phyloP scores from a whole-genome alignment of 2,329 filamentous ascomycete genomes.

The Penicillium sclerotigenum region DNA sequence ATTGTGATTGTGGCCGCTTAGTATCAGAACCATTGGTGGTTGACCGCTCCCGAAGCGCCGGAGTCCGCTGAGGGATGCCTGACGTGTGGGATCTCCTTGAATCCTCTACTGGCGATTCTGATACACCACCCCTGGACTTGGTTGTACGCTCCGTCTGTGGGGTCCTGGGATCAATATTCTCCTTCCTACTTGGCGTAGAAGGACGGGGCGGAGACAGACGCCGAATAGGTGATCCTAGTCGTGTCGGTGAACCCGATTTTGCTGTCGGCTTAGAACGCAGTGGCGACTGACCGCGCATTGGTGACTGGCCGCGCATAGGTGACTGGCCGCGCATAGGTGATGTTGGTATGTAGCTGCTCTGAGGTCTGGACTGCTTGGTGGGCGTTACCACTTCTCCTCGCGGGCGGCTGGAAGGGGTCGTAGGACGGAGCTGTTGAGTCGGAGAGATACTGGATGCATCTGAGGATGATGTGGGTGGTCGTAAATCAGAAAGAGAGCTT shows the following conservation, averaged over 20 bases:
- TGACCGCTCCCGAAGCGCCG: slow-evolving; percentile 36
- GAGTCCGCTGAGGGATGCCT: slow-evolving; percentile 47
- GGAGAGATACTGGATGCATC: slow-evolving; percentile 46
- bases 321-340: slow-evolving; percentile 28
- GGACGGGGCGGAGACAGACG: slow-evolving; percentile 33
- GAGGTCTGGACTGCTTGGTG: slow-evolving; percentile 29
- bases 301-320: slow-evolving; percentile 20
- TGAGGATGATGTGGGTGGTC: slow-evolving; percentile 60
- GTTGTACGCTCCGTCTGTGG: slow-evolving; percentile 32
- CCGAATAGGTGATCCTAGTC: slow-evolving; percentile 31
- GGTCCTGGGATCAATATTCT: slow-evolving; percentile 39
- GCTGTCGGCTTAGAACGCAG: slow-evolving; percentile 31
- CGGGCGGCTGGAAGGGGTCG: slow-evolving; percentile 32
- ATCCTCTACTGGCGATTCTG: slow-evolving; percentile 37
- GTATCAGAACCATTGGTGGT: slow-evolving; percentile 32
- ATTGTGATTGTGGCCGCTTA: slow-evolving; percentile 34
- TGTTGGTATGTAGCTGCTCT: slow-evolving; percentile 28
- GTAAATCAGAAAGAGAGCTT: slow-evolving; percentile 87
- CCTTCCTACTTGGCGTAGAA: slow-evolving; percentile 38
- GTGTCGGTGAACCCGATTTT: slow-evolving; percentile 30
- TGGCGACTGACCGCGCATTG: slow-evolving; percentile 23
- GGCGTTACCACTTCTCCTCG: slow-evolving; percentile 30
- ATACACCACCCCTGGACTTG: slow-evolving; percentile 33
- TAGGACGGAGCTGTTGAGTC: slow-evolving; percentile 37
- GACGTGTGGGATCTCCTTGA: slow-evolving; percentile 47